Evolutionary conservation across 2,329 filamentous ascomycete genomes (phyloP), one percentile per base, ranked within the genome.

Genomic region (Monosporascus sp.): DNA sequence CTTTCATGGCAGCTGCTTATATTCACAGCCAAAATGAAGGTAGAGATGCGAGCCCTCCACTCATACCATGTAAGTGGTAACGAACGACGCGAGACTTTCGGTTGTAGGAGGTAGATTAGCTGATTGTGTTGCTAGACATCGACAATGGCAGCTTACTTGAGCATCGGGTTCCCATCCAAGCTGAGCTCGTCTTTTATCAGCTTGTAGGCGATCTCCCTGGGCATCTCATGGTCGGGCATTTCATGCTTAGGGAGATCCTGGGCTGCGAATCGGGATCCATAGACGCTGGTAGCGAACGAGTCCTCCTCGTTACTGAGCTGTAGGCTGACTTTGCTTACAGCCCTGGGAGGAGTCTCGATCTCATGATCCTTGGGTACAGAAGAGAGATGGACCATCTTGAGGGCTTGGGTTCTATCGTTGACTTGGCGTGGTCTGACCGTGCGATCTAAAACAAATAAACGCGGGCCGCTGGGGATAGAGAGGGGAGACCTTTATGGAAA

Each of bases 161-260:
- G 80, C 79, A 91, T 93, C 8, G 91, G 90, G 63, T 93, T 95
- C 52, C 91, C 91, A 68, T 97, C 93, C 50, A 97, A 77, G 59
- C 89, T 94, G 59, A 97, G 78, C 67, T 96, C 90, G 70, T 97
- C 93, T 77, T 90, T 93, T 78, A 97, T 97, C 89, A 97, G 88
- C 48, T 91, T 87, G 72, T 97, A 96, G n/a, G 93, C 93, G 50
- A 96, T 82, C 61, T 96, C 89, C 62, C 83, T 85, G 45, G 93
- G 93, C 92, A 97, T 96, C 73, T 95, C 89, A 20, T 74, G 66
- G 64, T 96, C 90, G 1, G 93, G 91, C 83, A 97, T 97, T 74
- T 91, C 87, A 66, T 88, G 78, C 66, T 81, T 83, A 27, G 92
- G 91, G 43, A 97, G 78, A 65, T 96, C 90, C 66, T 88, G 77